Percentiles rank a stretch among this genome's conserved stretches.
phyloP scores from a whole-genome alignment of 768 basidiomycete genomes.

The Gymnopilus dilepis region DNA sequence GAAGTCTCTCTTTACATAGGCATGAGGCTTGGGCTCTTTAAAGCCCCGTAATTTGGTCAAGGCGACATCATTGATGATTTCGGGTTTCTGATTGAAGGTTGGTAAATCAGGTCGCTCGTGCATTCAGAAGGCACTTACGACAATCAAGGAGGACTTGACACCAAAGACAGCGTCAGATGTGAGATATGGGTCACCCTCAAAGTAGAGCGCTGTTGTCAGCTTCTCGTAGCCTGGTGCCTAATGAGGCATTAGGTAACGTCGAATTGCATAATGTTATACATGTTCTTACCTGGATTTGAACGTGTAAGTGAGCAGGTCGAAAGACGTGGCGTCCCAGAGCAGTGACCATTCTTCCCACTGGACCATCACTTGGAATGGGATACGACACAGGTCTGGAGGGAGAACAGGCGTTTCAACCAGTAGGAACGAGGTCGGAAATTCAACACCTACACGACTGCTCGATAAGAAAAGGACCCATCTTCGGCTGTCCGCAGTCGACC shows the following conservation, averaged over 20 bases:
- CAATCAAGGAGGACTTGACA: constrained; percentile 77
- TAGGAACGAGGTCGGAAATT: background rate
- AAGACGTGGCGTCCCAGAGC: constrained; percentile 70
- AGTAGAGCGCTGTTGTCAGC: constrained; percentile 76
- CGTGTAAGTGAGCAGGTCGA: constrained; percentile 81
- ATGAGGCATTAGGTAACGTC: constrained; percentile 19
- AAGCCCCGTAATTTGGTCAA: constrained; percentile 63
- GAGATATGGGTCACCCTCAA: constrained; percentile 70
- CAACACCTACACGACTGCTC: constrained; percentile 63
- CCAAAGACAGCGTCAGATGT: constrained; percentile 82
- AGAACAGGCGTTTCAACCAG: background rate
- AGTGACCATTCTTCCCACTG: constrained; percentile 67
- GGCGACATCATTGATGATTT: constrained; percentile 55
- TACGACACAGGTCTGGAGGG: constrained; percentile 57
- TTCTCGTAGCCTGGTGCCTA: constrained; percentile 75
- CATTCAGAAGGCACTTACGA: constrained; percentile 50
- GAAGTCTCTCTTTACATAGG: constrained; percentile 46
- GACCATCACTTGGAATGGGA: constrained; percentile 80
- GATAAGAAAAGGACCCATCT: constrained; percentile 71
- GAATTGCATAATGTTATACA: no score
- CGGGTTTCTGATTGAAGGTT: constrained; percentile 21
- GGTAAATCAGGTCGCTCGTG: background rate
- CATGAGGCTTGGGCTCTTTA: constrained; percentile 43
- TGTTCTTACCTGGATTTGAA: constrained; percentile 60
- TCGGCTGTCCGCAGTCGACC: constrained; percentile 63